Evolutionary conservation across 257 asterid species (phyloP), one percentile per base, ranked within the genome.

Genomic region (Nicotiana tabacum): DNA sequence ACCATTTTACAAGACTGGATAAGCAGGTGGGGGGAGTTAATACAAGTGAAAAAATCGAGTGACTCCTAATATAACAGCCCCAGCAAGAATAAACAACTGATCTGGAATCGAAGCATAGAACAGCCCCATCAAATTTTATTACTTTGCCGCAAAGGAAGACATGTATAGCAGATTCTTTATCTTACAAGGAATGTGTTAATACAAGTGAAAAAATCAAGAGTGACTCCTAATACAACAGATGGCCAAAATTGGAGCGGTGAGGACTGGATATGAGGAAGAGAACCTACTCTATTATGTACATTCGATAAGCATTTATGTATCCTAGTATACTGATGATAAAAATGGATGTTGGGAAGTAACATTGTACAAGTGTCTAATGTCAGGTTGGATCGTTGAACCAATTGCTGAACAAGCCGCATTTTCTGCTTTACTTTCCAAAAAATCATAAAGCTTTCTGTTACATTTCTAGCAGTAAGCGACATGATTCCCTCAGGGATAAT

Each of bases 341-440:
- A 76, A 76, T 76, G 80, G 46, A 76, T 51, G 0, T 29, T 5
- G 1, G 10, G 27, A 16, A 51, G 37, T 76, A 51, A 27, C 43
- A 53, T 29, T 51, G 29, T 51, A 76, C 80, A 51, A 27, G 21
- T 58, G 65, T 58, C 12, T 74, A 74, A 10, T 21, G 29, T 66
- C 83, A 81, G 77, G 51, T n/a, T 66, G 37, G 32, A 15, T 66
- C 58, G 35, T 80, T 80, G 21, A 43, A 66, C 77, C 30, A 21
- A 48, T 65, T 43, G 43, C 77, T 66, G 78, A 81, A 29, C 21
- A 48, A 43, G 62, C 21, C 4, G 9, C 18, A 8, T 30, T 81
- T 80, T 64, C 64, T 66, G 72, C 77, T 64, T 62, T 66, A 81
- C 48, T 57, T 81, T 51, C 66, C 78, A 81, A 37, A 81, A 65